Percentiles rank a stretch among this genome's conserved stretches.
phyloP scores from a whole-genome alignment of 2,329 filamentous ascomycete species.

The Aureobasidium sp. region DNA sequence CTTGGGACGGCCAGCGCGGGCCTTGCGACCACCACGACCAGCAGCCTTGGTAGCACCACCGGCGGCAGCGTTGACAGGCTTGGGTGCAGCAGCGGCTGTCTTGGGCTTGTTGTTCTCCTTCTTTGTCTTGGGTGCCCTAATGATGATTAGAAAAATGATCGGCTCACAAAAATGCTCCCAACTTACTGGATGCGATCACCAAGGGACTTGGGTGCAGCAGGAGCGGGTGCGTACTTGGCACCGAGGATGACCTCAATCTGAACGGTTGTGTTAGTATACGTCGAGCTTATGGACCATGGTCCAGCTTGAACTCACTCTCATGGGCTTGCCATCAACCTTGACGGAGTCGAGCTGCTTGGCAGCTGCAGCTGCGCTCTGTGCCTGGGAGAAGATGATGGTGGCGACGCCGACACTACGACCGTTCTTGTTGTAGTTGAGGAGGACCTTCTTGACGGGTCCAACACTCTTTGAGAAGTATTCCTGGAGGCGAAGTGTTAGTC shows the following conservation, averaged over 20 bases:
- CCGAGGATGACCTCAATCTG: slow-evolving; percentile 88
- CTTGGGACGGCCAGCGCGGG: slow-evolving; percentile 58
- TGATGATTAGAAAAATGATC: slow-evolving; percentile 12
- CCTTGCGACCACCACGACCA: slow-evolving; percentile 43
- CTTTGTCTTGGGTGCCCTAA: slow-evolving; percentile 28
- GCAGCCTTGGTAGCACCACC: slow-evolving; percentile 51
- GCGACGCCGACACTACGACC: slow-evolving; percentile 88
- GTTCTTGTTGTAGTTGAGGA: slow-evolving; percentile 86
- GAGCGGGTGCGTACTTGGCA: slow-evolving; percentile 59
- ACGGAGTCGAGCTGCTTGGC: slow-evolving; percentile 78
- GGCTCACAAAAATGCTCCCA: slow-evolving; percentile 9
- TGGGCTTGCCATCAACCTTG: slow-evolving; percentile 78
- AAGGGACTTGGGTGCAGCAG: slow-evolving; percentile 62
- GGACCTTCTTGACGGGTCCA: slow-evolving; percentile 82
- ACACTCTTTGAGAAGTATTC: slow-evolving; percentile 90
- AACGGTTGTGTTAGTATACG: slow-evolving; percentile 9
- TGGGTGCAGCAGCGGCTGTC: slow-evolving; percentile 25
- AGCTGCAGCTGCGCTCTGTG: slow-evolving; percentile 76
- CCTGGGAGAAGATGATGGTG: slow-evolving; percentile 75
- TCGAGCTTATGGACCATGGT: background rate
- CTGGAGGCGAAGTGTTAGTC: slow-evolving; percentile 65
- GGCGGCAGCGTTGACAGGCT: slow-evolving; percentile 57
- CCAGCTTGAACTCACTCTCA: slow-evolving; percentile 60
- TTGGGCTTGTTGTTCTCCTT: slow-evolving; percentile 20
- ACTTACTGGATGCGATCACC: slow-evolving; percentile 75